These are phyloP conservation scores for Monosporascus sp. DNA, from an alignment of 2,329 filamentous ascomycete species.

Conservation along the genomic window DNA sequence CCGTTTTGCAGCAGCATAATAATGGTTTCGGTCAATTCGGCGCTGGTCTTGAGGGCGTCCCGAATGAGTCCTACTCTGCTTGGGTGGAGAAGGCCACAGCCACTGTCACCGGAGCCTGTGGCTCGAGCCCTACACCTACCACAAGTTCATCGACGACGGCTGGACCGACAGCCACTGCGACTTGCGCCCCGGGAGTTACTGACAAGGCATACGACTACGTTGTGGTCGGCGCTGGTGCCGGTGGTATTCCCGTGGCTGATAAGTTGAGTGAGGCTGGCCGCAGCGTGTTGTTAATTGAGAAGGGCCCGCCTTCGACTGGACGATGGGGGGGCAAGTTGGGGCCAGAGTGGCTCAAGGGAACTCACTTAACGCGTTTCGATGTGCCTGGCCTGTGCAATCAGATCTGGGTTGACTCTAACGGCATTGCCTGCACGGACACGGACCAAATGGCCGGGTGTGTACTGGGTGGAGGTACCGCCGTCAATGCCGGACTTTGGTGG, in stretches of 20 bases:
- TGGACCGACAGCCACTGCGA: slow-evolving; percentile 12
- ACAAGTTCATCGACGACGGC: slow-evolving; percentile 12
- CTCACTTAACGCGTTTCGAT: slow-evolving; percentile 64
- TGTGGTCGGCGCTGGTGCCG: slow-evolving; percentile 54
- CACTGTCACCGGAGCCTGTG: slow-evolving; percentile 29
- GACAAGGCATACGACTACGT: slow-evolving; percentile 51
- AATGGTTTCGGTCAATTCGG: slow-evolving; percentile 48
- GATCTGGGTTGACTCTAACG: slow-evolving; percentile 59
- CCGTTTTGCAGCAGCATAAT: slow-evolving; percentile 48
- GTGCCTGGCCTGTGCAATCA: slow-evolving; percentile 67
- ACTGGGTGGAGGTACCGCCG: slow-evolving; percentile 60
- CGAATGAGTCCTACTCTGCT: slow-evolving; percentile 32
- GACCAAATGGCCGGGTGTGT: slow-evolving; percentile 72
- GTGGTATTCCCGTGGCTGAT: slow-evolving; percentile 54
- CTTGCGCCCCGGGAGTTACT: slow-evolving; percentile 25
- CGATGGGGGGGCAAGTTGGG: slow-evolving; percentile 59
- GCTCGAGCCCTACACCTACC: slow-evolving; percentile 12
- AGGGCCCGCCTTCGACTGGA: slow-evolving; percentile 55
- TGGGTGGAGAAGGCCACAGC: slow-evolving; percentile 41
- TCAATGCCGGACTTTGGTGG: slow-evolving; percentile 67
- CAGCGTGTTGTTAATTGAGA: slow-evolving; percentile 59
- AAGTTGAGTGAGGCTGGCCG: slow-evolving; percentile 59
- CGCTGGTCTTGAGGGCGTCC: slow-evolving; percentile 23
- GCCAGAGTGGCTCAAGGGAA: slow-evolving; percentile 47
- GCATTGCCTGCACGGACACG: slow-evolving; percentile 62